Evolutionary conservation across 129 eudicot genomes (phyloP).

Genomic region (Chrysanthemum makinoi): DNA sequence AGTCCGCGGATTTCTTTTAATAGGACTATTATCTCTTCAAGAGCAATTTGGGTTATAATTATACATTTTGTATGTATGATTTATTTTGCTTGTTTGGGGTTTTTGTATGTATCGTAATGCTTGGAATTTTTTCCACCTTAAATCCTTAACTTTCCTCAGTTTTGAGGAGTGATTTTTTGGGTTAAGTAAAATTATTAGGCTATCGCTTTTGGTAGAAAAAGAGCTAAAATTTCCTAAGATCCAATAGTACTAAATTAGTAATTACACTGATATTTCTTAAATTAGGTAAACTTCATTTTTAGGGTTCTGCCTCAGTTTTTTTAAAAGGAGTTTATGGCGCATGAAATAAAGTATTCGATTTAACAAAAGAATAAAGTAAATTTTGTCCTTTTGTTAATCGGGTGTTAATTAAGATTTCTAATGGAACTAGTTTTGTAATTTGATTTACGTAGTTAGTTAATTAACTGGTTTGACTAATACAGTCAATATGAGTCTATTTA

Average conservation of each 20-base stretch:
- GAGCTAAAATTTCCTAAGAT: too few relatives aligned
- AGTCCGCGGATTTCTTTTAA: neutral
- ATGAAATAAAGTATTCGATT: neutral
- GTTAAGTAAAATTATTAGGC: too few relatives aligned
- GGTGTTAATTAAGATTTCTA: neutral
- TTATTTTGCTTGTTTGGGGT: neutral
- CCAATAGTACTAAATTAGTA: too few relatives aligned
- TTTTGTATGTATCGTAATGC: too few relatives aligned
- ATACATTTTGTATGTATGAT: neutral
- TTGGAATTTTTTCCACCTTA: too few relatives aligned
- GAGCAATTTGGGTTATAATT: neutral
- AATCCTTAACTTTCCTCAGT: too few relatives aligned
- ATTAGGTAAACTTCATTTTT: too few relatives aligned
- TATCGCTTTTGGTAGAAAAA: too few relatives aligned
- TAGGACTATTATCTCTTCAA: neutral
- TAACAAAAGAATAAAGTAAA: neutral
- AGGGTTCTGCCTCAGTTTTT: too few relatives aligned
- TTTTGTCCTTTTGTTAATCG: conserved; percentile 18
- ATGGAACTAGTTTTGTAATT: neutral
- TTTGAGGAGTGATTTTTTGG: too few relatives aligned
- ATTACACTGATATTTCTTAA: too few relatives aligned
- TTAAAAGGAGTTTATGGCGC: too few relatives aligned
- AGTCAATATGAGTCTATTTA: conserved; percentile 15
- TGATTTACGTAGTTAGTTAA: neutral
- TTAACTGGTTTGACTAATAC: conserved; percentile 19